Evolutionary conservation across 495 filamentous ascomycete genomes (phyloP).

Genomic region (Xylaria longipes): DNA sequence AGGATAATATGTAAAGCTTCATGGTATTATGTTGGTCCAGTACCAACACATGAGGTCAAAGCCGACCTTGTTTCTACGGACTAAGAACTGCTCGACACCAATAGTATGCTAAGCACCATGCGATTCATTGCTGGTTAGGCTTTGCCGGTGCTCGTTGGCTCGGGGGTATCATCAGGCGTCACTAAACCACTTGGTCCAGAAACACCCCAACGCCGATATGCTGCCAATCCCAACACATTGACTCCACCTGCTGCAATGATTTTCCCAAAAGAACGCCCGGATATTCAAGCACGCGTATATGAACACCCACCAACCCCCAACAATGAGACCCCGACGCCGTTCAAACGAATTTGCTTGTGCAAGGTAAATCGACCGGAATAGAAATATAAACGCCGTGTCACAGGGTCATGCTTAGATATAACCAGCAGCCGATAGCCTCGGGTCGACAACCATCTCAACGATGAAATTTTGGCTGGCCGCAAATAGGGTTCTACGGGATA

Average conservation of each 20-base stretch:
- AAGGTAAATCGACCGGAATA: constrained; percentile 26
- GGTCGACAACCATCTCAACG: constrained; percentile 22
- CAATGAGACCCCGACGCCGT: constrained; percentile 4
- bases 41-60: neutral
- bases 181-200: constrained; percentile 39
- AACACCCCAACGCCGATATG: constrained; percentile 36
- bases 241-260: constrained; percentile 19
- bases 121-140: neutral
- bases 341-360: constrained; percentile 14
- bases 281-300: constrained; percentile 25
- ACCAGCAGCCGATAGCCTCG: constrained; percentile 29
- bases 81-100: neutral
- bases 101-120: neutral
- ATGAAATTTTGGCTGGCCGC: constrained; percentile 14
- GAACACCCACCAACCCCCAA: constrained; percentile 11
- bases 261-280: constrained; percentile 25
- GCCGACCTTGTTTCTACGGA: constrained; percentile 13
- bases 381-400: constrained; percentile 28
- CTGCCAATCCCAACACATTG: constrained; percentile 1
- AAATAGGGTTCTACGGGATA: constrained; percentile 32
- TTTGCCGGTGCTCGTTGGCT: constrained; percentile 1
- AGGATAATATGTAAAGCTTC: neutral
- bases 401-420: constrained; percentile 28
- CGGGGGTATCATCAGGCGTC: constrained; percentile 34
- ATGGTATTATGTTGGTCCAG: constrained; percentile 7